Evolutionary conservation across 148 eudicot genomes (phyloP).

Genomic region (Diospyros lotus): DNA sequence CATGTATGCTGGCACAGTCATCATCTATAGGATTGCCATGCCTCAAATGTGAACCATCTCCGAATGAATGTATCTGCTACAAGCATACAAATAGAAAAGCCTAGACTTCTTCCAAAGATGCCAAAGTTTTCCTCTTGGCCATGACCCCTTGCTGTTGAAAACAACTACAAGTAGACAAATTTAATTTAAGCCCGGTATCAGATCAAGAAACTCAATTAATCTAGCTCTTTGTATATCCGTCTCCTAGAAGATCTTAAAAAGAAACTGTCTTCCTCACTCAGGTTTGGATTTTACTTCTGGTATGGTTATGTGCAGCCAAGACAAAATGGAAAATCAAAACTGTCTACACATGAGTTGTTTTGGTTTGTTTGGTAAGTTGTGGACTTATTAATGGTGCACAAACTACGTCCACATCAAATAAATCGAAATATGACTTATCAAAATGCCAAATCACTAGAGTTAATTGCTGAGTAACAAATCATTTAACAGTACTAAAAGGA

Average conservation of each 20-base stretch:
- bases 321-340: not conserved
- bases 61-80: not conserved
- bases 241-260: not conserved
- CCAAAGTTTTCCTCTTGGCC: not conserved
- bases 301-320: not conserved
- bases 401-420: too few species aligned
- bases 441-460: not conserved
- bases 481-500: not conserved
- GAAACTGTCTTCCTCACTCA: not conserved
- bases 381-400: too few species aligned
- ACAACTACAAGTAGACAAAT: not conserved
- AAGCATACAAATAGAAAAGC: not conserved
- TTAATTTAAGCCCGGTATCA: not conserved
- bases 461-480: conserved; percentile 1
- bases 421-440: not conserved
- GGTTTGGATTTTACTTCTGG: not conserved
- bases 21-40: not conserved
- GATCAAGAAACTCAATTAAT: not conserved
- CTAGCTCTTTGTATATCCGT: not conserved
- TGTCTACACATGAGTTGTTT: not conserved
- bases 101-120: not conserved
- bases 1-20: not conserved
- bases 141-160: not conserved
- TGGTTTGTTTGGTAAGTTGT: too few species aligned
- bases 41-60: not conserved